Base-by-base conservation (phyloP, 371 early-diverging fungal species). In the Chytridium lagenaria region DNA sequence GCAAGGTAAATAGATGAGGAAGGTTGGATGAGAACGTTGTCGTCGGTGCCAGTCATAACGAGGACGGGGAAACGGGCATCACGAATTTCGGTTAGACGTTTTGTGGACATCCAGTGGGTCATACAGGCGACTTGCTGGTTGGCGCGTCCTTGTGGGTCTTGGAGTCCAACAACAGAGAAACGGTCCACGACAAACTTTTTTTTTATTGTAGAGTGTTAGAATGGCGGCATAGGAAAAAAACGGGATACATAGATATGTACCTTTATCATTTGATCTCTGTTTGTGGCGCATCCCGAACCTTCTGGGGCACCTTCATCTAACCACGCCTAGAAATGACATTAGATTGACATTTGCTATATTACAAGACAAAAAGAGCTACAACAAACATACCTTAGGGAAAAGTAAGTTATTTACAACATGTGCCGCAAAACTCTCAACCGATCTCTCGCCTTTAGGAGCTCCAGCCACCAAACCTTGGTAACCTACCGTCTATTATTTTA, bases 1-100 rank as follows among this genome's bases (percentile, higher is more conserved):
- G 78, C 78, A 15, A 80, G 72, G 74, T 75, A 76, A 23, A 33
- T 34, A 19, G 66, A 69, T 39, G 67, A 67, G 1, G 68, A 68
- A 1, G 79, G 79, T 39, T 79, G 79, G 50, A 72, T 68, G 31
- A 78, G 74, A n/a, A 83, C 83, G 40, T 71, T 67, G 66, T 83
- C 83, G 15, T 76, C 33, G 10, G 73, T 75, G 1, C 83, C 83
- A 15, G 75, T 75, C 59, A 80, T 74, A 52, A 80, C 75, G 2
- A 79, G 69, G 33, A 79, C 70, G 50, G 81, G 83, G 40, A 80
- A 57, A 44, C 68, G 69, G 3, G 74, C 64, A 30, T 70, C 26
- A 19, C 74, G 73, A 37, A 83, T 71, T 28, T 70, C 50, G 34
- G 61, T 61, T 30, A 83, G 63, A 12, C 81, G 73, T 3, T 30